Base-by-base conservation (phyloP, 176 grass and related monocot species). In the Eleusine coracana region DNA sequence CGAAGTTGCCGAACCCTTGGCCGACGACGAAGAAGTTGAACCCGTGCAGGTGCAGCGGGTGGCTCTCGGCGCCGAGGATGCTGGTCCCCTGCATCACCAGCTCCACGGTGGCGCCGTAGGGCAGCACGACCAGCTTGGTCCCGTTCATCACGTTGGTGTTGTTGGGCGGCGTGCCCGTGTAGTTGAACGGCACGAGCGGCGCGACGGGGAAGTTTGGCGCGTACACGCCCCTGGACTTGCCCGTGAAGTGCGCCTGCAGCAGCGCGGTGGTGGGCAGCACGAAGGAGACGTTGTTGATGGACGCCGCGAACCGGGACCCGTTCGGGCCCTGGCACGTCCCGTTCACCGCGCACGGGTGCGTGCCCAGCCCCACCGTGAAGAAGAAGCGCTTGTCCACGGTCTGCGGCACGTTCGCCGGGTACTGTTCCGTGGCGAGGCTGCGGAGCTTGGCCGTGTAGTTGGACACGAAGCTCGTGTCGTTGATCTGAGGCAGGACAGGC, bases 11-110 rank as follows among this genome's bases (percentile, higher is more conserved):
- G 59, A 91, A 91, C n/a, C 94, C 94, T 41, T 79, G 82, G 17
- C 90, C 90, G 10, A 93, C 82, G 0, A 90, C 86, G 73, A 92
- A 94, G 80, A 94, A 89, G 86, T 92, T 96, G 86, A 84, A 93
- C 31, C 93, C 93, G 63, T 92, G 90, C 4, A 92, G 85, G 62
- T 96, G 93, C 42, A 92, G 41, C 36, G 94, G 94, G 84, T 97
- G 91, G 88, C 87, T 97, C 86, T 93, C 88, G 58, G 74, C 79
- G 3, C 64, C 72, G 5, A 93, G 56, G 63, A 93, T 85, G 59
- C 81, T 86, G 5, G 89, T 94, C 16, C 87, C 92, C 87, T 91
- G 89, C 71, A 91, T 74, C 81, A 94, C 94, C 46, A 97, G 76
- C 91, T 93, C 86, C 73, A 91, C 88, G 56, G 1, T 39, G 62